A percentile compares a stretch with the other conserved stretches of the same genome.
Conservation (phyloP, 2,329 filamentous ascomycete species). For the Diaporthe longicolla region DNA sequence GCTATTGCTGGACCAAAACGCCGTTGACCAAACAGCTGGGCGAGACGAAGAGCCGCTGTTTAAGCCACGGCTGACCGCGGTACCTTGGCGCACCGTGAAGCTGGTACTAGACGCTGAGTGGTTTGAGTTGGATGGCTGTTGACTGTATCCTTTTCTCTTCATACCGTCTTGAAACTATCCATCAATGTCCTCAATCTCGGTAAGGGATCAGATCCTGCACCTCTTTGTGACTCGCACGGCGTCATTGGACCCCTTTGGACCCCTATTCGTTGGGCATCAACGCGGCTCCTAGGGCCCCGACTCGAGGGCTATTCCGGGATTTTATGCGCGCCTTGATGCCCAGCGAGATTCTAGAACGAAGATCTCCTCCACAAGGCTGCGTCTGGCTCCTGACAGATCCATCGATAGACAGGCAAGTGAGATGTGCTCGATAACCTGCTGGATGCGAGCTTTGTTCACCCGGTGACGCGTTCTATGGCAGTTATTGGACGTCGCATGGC, state of each 20-base stretch:
- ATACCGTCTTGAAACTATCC: conserved; percentile 34
- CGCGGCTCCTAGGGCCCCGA: conserved; percentile 24
- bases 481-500: conserved; percentile 7
- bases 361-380: conserved; percentile 39
- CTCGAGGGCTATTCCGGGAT: conserved; percentile 28
- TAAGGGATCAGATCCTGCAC: conserved; percentile 27
- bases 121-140: conserved; percentile 3
- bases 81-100: conserved; percentile 24
- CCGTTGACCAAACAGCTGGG: conserved; percentile 21
- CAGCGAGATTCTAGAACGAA: conserved; percentile 30
- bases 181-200: conserved; percentile 35
- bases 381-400: conserved; percentile 31
- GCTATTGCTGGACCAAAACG: conserved; percentile 26
- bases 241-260: conserved; percentile 28
- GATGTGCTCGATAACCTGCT: conserved; percentile 13
- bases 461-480: conserved; percentile 10
- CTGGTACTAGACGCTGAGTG: conserved; percentile 2
- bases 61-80: conserved; percentile 27
- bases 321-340: conserved; percentile 37
- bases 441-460: conserved; percentile 21
- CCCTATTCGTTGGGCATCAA: conserved; percentile 41
- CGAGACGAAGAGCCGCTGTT: conserved; percentile 13
- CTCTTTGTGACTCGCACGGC: conserved; percentile 11
- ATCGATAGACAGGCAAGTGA: conserved; percentile 21
- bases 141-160: conserved; percentile 18